Base-by-base conservation (phyloP, 2,329 filamentous ascomycete genomes). In the Aspergillus sp. region DNA sequence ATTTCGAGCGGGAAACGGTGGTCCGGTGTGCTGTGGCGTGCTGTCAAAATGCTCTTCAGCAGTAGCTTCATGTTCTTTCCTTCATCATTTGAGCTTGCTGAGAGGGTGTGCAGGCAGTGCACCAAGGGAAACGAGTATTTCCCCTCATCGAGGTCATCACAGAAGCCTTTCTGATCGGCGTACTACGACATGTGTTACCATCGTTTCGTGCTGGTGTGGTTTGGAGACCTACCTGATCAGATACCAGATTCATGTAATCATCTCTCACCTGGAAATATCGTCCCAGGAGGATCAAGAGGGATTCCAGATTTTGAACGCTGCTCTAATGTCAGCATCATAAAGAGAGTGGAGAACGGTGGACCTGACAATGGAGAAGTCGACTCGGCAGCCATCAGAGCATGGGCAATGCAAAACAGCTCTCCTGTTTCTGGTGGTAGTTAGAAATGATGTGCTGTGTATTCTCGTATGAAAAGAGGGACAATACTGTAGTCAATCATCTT, bases 101-200 rank as follows among this genome's bases (percentile, higher is more conserved):
- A 38, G 4, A 38, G 34, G 14, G 34, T n/a, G 34, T 38, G 14
- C 4, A 38, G 34, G 34, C 34, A 38, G 38, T 56, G 55, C 38
- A 60, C 50, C 5, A 63, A 36, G 5, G 70, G 64, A n/a, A 74
- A 65, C 0, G 71, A 74, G 54, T 65, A 69, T 57, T 78, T 77
- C 0, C 74, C 73, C 56, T 77, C 74, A 20, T 71, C 69, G 0
- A 77, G 59, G 50, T 77, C 74, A 34, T 76, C 74, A 50, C 67
- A 71, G 50, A 74, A 73, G 0, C 75, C 74, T 52, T 76, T 76
- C 31, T 69, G 58, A 1, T 57, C 54, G 2, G 69, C 62, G 47
- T 76, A 76, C 64, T 67, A 23, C 2, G 10, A 9, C 23, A 25
- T 25, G 6, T 25, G 23, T 25, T 25, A 25, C 14, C 3, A 40